A percentile compares a stretch with the other conserved stretches of the same genome.
These are phyloP conservation scores for Eudorina sp. DNA, from an alignment of 139 green algal species.

Conservation along the genomic window DNA sequence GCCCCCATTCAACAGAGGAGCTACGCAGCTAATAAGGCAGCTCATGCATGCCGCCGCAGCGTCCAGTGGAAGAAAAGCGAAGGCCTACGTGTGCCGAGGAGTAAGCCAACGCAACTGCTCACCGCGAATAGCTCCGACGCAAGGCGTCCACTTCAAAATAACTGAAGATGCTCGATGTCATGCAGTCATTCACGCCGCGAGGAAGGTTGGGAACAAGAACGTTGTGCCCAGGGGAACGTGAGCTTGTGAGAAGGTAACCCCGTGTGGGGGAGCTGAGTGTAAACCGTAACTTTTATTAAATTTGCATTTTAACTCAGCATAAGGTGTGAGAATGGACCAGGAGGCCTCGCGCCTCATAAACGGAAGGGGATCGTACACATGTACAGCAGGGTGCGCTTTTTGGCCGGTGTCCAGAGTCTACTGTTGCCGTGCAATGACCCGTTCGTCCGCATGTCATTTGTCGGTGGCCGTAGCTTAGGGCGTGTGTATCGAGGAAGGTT, in stretches of 20 bases:
- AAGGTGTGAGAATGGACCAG: too few relatives aligned
- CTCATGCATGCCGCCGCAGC: neutral
- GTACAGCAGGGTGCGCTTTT: too few relatives aligned
- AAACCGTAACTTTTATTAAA: neutral
- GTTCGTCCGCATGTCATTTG: too few relatives aligned
- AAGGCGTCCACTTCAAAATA: slow-evolving; percentile 2
- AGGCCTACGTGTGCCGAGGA: neutral
- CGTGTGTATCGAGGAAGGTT: too few relatives aligned
- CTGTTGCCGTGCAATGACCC: too few relatives aligned
- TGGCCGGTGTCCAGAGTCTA: too few relatives aligned
- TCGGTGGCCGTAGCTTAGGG: too few relatives aligned
- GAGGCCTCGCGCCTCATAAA: too few relatives aligned
- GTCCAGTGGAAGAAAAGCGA: neutral
- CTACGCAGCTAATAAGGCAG: neutral
- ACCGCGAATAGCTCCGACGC: slow-evolving; percentile 32
- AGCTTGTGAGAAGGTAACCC: neutral
- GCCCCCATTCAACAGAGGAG: neutral
- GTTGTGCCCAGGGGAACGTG: neutral
- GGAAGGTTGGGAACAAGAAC: neutral
- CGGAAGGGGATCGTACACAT: too few relatives aligned
- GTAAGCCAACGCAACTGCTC: neutral
- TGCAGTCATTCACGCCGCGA: slow-evolving; percentile 26
- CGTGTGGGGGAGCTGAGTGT: neutral
- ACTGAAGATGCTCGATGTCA: slow-evolving; percentile 5
- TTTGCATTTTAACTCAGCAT: neutral